Percentiles rank a stretch among this genome's conserved stretches.
phyloP scores from a whole-genome alignment of 2,329 filamentous ascomycete species.

The Huntiella omanensis region DNA sequence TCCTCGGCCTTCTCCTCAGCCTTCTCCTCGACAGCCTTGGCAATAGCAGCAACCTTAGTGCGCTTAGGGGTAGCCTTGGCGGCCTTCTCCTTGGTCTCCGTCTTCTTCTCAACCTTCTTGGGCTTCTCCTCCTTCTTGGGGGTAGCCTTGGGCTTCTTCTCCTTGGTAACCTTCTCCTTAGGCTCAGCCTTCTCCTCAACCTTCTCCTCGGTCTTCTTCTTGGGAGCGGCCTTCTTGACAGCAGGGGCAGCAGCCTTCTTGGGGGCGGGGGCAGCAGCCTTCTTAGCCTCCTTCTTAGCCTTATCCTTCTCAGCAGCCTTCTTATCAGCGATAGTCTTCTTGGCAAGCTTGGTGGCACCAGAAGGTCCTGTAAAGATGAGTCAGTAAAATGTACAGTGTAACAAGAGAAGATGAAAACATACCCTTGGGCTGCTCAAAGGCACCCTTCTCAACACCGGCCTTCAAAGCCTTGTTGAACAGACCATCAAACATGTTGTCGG shows the following conservation, averaged over 20 bases:
- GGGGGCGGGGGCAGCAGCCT: conserved; percentile 12
- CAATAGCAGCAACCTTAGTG: conserved; percentile 1
- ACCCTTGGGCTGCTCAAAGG: conserved; percentile 86
- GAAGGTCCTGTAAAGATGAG: conserved; percentile 42
- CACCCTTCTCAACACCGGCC: conserved; percentile 65
- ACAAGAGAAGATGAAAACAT: conserved; percentile 17
- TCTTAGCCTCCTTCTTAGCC: conserved; percentile 16
- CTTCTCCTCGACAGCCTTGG: conserved; percentile 20
- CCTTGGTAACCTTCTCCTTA: conserved; percentile 55
- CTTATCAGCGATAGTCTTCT: conserved; percentile 35
- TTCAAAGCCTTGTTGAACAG: conserved; percentile 78
- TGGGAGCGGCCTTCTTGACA: conserved; percentile 13
- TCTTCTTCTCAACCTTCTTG: conserved; percentile 46
- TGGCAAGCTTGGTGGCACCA: conserved; percentile 79
- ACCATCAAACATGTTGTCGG: conserved; percentile 41
- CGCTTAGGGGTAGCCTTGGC: conserved; percentile 12
- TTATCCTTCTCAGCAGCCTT: conserved; percentile 16
- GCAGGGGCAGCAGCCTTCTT: conserved; percentile 3
- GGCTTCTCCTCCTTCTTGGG: conserved; percentile 52
- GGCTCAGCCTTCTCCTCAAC: conserved; percentile 32
- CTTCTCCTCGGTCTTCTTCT: conserved; percentile 17
- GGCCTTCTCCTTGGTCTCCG: conserved; percentile 18
- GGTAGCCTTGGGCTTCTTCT: conserved; percentile 51
- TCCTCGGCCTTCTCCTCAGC: conserved; percentile 18
- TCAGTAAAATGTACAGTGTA: conserved; percentile 13